phyloP scores from a whole-genome alignment of 768 basidiomycete species.

The Gymnopilus dilepis region DNA sequence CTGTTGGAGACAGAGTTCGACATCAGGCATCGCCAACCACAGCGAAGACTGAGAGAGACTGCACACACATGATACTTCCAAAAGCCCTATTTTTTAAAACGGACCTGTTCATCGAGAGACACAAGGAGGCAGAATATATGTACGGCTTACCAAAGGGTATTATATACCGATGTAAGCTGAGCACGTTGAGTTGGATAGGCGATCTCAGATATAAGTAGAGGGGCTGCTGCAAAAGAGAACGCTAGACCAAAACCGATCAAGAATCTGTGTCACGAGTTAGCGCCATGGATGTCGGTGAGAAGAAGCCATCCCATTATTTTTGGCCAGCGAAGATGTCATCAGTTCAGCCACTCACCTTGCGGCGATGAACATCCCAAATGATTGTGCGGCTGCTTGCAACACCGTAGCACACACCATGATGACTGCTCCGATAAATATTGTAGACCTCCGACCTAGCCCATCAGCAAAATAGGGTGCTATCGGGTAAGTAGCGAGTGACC shows the following conservation, averaged over 20 bases:
- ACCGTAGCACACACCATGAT: conserved; percentile 65
- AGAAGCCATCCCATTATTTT: neutral
- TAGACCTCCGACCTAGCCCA: conserved; percentile 60
- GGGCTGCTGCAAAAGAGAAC: conserved; percentile 69
- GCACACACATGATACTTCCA: conserved; percentile 65
- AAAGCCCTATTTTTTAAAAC: conserved; percentile 28
- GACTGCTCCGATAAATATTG: conserved; percentile 60
- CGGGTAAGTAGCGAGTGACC: conserved; percentile 64
- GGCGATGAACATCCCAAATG: conserved; percentile 70
- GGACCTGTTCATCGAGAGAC: conserved; percentile 34
- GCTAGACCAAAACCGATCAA: conserved; percentile 69
- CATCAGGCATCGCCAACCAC: too few relatives aligned
- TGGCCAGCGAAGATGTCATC: neutral
- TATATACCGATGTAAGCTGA: conserved; percentile 70
- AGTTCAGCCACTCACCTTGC: conserved; percentile 48
- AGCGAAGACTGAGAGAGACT: neutral
- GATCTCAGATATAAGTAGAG: conserved; percentile 75
- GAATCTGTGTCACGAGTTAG: conserved; percentile 39
- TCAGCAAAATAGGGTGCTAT: conserved; percentile 68
- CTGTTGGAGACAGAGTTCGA: conserved; percentile 26
- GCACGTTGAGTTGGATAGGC: conserved; percentile 77
- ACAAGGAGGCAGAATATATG: conserved; percentile 17
- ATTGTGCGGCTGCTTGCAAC: conserved; percentile 62
- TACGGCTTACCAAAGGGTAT: conserved; percentile 65
- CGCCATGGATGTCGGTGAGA: neutral